A percentile compares a stretch with the other conserved stretches of the same genome.
phyloP scores from a whole-genome alignment of 768 basidiomycete species.

The Neoboletus subvelutipes region DNA sequence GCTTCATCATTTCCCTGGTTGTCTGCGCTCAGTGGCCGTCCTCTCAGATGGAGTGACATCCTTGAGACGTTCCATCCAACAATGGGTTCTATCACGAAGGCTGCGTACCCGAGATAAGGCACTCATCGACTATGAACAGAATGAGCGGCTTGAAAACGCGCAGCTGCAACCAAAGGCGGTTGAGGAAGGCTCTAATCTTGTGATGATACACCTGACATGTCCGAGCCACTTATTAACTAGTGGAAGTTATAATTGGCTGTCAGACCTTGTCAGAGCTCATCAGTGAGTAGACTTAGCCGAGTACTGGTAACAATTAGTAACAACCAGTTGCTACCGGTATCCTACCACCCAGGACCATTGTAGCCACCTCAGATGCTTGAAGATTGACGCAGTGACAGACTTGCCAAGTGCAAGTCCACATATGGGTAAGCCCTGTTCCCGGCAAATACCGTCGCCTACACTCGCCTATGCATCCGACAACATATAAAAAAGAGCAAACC shows the following conservation, averaged over 20 bases:
- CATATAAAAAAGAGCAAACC: not conserved
- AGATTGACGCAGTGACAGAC: not conserved
- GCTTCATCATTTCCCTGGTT: no score
- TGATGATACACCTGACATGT: not conserved
- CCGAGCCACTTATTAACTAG: not conserved
- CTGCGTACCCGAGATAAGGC: no score
- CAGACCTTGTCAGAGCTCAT: not conserved
- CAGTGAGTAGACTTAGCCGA: no score
- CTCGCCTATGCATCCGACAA: not conserved
- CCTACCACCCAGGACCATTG: no score
- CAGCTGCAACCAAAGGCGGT: not conserved
- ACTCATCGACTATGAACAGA: no score
- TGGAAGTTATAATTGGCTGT: not conserved
- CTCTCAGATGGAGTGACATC: no score
- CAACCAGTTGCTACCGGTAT: no score
- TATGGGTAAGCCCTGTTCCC: not conserved
- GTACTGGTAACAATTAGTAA: no score
- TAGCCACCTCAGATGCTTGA: no score
- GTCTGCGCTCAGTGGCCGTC: no score
- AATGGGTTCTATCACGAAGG: no score
- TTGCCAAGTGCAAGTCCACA: not conserved
- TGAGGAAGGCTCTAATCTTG: not conserved
- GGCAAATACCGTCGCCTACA: not conserved
- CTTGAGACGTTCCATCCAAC: no score
- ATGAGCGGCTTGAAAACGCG: not conserved